Conservation (phyloP, 331 rosid genomes). For the Quercus phellos region DNA sequence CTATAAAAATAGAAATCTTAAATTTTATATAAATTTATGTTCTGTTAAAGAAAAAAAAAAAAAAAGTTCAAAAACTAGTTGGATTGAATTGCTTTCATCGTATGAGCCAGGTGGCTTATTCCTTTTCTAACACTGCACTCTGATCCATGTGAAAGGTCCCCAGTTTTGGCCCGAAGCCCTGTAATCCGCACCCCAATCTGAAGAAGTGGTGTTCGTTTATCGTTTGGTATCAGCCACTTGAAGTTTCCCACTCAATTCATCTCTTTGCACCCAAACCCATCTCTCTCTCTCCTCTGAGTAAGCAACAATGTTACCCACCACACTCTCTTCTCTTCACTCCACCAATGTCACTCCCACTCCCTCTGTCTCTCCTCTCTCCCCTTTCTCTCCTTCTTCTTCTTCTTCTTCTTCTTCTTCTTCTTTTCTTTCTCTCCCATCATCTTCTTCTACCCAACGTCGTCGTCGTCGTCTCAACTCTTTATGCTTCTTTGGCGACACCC, state of each 20-base stretch:
- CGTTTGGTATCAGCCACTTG: slow-evolving; percentile 24
- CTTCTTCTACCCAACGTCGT: slow-evolving; percentile 18
- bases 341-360: slow-evolving; percentile 33
- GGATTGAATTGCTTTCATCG: too few relatives aligned
- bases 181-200: too few relatives aligned
- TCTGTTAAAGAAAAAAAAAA: too few relatives aligned
- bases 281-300: neutral
- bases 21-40: too few relatives aligned
- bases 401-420: slow-evolving; percentile 23
- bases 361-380: slow-evolving; percentile 33
- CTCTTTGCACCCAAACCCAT: neutral
- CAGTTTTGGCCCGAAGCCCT: too few relatives aligned
- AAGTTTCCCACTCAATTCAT: neutral
- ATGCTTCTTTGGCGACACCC: slow-evolving; percentile 20
- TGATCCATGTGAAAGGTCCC: too few relatives aligned
- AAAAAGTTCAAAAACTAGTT: too few relatives aligned
- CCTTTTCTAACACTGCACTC: too few relatives aligned
- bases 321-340: slow-evolving; percentile 42
- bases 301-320: slow-evolving; percentile 42
- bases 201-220: slow-evolving; percentile 32
- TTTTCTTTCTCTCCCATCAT: slow-evolving; percentile 28
- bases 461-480: slow-evolving; percentile 37
- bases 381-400: slow-evolving; percentile 21
- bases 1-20: too few relatives aligned
- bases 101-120: too few relatives aligned